Evolutionary conservation across 192 early-diverging fungal genomes (phyloP).

Genomic region (Phycomyces blakesleeanus): DNA sequence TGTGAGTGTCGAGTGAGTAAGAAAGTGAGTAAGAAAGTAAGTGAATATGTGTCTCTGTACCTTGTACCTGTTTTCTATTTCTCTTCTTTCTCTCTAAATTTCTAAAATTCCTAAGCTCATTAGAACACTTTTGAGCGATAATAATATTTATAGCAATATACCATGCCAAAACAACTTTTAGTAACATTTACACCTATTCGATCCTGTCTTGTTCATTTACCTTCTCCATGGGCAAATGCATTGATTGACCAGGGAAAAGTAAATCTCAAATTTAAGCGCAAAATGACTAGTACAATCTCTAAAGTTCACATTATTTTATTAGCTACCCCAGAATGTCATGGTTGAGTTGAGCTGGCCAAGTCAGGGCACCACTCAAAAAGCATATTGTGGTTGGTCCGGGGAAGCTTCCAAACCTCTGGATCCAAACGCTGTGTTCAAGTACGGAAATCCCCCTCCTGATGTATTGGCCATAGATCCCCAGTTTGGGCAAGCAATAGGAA

Average conservation of each 20-base stretch:
- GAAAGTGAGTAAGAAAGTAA: too few species aligned
- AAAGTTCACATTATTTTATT: not conserved
- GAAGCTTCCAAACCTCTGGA: constrained; percentile 35
- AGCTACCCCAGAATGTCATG: constrained; percentile 61
- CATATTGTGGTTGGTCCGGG: constrained; percentile 69
- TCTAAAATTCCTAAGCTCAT: not conserved
- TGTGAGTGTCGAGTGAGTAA: too few species aligned
- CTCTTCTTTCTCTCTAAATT: not conserved
- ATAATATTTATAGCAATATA: too few species aligned
- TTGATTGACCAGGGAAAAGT: constrained; percentile 69
- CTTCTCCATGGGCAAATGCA: constrained; percentile 66
- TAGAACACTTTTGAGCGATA: too few species aligned
- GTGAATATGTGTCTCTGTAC: too few species aligned
- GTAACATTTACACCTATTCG: constrained; percentile 60
- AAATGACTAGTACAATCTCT: not conserved
- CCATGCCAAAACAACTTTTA: constrained; percentile 60
- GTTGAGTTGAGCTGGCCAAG: constrained; percentile 48
- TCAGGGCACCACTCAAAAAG: constrained; percentile 38
- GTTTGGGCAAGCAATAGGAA: constrained; percentile 61
- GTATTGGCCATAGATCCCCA: constrained; percentile 70
- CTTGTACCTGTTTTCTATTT: not conserved
- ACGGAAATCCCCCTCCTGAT: constrained; percentile 34
- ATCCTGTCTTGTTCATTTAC: constrained; percentile 73
- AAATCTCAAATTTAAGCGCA: not conserved
- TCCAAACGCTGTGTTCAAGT: constrained; percentile 27